Evolutionary conservation across 768 basidiomycete genomes (phyloP), one percentile per base, ranked within the genome.

Genomic region (Piloderma croceum): DNA sequence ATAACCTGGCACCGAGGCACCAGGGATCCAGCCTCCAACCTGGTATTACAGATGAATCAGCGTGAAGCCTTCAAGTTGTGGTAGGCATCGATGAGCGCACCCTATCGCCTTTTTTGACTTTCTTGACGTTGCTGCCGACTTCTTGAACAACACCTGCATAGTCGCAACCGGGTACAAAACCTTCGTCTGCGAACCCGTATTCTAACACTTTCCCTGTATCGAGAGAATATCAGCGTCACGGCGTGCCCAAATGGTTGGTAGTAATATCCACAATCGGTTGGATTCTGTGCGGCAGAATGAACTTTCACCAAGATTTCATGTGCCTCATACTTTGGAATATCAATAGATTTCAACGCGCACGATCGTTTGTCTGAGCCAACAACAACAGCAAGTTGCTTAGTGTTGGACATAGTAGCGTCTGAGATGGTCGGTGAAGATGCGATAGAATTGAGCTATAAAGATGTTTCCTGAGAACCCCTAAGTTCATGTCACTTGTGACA

Each of bases 301-400:
- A 58, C 51, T 34, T 52, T 54, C 33, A 58, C 49, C 10, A 58
- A 37, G 31, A 56, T 44, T 36, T 58, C 43, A 22, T 42, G 36
- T 6, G 49, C 24, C 10, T 25, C 38, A 20, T 48, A 45, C 4
- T 32, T 7, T 2, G 57, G 57, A 15, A 51, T 29, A 2, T 32
- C 36, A 6, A 53, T 27, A 12, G 34, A 35, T 42, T 46, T 41
- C 19, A 57, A 43, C 13, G 34, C 36, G 27, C n/a, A n/a, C n/a
- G n/a, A n/a, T n/a, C n/a, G n/a, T n/a, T n/a, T n/a, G n/a, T n/a
- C n/a, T n/a, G n/a, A n/a, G n/a, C n/a, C n/a, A n/a, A n/a, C n/a
- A n/a, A n/a, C n/a, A n/a, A n/a, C n/a, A n/a, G n/a, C n/a, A n/a
- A n/a, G n/a, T n/a, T n/a, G n/a, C n/a, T n/a, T n/a, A n/a, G n/a